These are phyloP conservation scores for Beauveria sp. DNA, from an alignment of 2,329 filamentous ascomycete species.

Conservation along the genomic window DNA sequence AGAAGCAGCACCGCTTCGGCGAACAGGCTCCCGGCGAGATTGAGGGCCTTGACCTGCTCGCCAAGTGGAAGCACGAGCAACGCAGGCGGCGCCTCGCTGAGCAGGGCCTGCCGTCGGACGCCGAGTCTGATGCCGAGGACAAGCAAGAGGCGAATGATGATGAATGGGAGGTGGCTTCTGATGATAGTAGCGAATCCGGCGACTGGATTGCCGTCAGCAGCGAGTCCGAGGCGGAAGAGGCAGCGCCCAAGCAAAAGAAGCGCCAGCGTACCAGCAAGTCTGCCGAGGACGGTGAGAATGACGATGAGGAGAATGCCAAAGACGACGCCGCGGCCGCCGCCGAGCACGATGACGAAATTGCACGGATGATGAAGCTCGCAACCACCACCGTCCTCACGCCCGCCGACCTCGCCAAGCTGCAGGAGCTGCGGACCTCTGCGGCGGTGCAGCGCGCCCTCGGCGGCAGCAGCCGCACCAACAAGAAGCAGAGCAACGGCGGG, in stretches of 20 bases:
- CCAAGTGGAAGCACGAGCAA: conserved; percentile 91
- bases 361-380: conserved; percentile 65
- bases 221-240: conserved; percentile 60
- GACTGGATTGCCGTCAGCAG: conserved; percentile 94
- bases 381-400: conserved; percentile 91
- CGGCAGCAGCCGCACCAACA: conserved; percentile 35
- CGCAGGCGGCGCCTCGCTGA: conserved; percentile 64
- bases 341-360: conserved; percentile 34
- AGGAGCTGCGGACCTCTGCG: conserved; percentile 72
- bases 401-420: conserved; percentile 89
- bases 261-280: conserved; percentile 21
- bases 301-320: conserved; percentile 19
- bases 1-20: conserved; percentile 72
- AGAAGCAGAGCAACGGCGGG: conserved; percentile 29
- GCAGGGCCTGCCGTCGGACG: conserved; percentile 57
- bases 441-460: conserved; percentile 59
- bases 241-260: conserved; percentile 51
- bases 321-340: conserved; percentile 24
- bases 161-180: conserved; percentile 55
- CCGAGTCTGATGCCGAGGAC: conserved; percentile 52
- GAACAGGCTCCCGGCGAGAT: conserved; percentile 75
- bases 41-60: conserved; percentile 84
- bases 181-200: conserved; percentile 61
- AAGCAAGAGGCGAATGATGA: conserved; percentile 52
- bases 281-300: conserved; percentile 18